These are phyloP conservation scores for Barnettozyma sp. DNA, from an alignment of 805 yeast species.

Conservation along the genomic window DNA sequence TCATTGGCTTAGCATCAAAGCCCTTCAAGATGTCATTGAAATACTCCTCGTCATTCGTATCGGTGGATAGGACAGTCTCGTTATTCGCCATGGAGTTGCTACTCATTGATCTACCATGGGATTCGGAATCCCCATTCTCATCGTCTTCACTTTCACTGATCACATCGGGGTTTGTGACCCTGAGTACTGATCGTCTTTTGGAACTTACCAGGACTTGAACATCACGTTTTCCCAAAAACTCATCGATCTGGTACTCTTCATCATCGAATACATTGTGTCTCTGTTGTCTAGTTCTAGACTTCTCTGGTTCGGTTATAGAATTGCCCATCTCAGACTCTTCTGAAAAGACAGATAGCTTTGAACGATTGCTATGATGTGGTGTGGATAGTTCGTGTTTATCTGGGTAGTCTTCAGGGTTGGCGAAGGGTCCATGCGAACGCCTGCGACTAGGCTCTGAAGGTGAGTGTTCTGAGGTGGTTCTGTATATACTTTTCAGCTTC, in stretches of 20 bases:
- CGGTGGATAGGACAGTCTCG: too few species aligned
- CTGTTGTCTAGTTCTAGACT: neutral
- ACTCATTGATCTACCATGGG: constrained; percentile 2
- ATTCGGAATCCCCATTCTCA: constrained; percentile 12
- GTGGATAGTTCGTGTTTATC: constrained; percentile 18
- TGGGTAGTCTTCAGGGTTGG: constrained; percentile 22
- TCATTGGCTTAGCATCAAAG: too few species aligned
- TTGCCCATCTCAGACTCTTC: constrained; percentile 5
- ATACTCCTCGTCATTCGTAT: constrained; percentile 17
- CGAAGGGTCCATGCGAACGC: constrained; percentile 16
- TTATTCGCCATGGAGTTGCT: too few species aligned
- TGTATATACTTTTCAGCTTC: constrained; percentile 8
- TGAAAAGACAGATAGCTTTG: constrained; percentile 10
- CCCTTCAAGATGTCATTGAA: constrained; percentile 25
- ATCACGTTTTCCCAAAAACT: constrained; percentile 45
- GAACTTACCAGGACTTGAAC: constrained; percentile 70
- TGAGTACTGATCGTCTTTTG: constrained; percentile 49
- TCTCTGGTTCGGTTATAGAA: constrained; percentile 1
- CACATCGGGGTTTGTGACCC: constrained; percentile 64
- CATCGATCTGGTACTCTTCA: constrained; percentile 30
- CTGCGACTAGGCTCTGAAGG: neutral
- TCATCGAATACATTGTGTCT: constrained; percentile 8
- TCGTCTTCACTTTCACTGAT: constrained; percentile 1
- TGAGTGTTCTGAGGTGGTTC: neutral
- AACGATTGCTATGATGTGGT: constrained; percentile 11